Percentiles rank a stretch among this genome's conserved stretches.
Evolutionary conservation across 75 land plant species (phyloP).

Genomic region (Ceratopteris richardii): DNA sequence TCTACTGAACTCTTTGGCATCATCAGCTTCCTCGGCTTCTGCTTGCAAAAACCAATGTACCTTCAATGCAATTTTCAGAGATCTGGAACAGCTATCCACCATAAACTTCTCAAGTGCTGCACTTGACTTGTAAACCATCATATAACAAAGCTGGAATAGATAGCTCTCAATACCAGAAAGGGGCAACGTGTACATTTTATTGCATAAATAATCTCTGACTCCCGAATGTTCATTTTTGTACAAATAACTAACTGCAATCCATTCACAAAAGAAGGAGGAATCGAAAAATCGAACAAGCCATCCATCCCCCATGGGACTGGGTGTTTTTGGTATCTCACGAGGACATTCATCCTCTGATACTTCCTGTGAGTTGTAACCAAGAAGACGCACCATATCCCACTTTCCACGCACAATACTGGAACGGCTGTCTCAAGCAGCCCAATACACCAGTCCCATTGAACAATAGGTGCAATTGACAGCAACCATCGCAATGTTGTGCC

Average conservation of each 20-base stretch:
- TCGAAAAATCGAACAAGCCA: constrained; percentile 99
- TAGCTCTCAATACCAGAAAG: constrained; percentile 84
- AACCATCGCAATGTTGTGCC: too few species aligned
- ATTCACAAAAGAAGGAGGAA: constrained; percentile 97
- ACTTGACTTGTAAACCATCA: constrained; percentile 90
- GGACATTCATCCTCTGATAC: constrained; percentile 43
- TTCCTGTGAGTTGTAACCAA: constrained; percentile 46
- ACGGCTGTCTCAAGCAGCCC: too few species aligned
- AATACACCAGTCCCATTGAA: too few species aligned
- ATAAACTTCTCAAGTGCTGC: constrained; percentile 94
- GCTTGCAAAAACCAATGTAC: constrained; percentile 99
- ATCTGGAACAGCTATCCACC: constrained; percentile 86
- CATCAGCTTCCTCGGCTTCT: constrained; percentile 85
- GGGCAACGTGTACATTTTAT: constrained; percentile 93
- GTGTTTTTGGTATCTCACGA: constrained; percentile 56
- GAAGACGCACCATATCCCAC: constrained; percentile 64
- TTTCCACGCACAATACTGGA: too few species aligned
- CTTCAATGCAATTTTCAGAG: constrained; percentile 81
- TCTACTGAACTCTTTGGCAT: constrained; percentile 63
- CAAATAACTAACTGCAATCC: constrained; percentile 98
- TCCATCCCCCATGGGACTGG: constrained; percentile 63
- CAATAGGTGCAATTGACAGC: too few species aligned
- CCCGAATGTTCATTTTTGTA: constrained; percentile 95
- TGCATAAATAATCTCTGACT: constrained; percentile 94
- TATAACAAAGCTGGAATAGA: constrained; percentile 94